Evolutionary conservation across 352 stramenopile species (phyloP).

Genomic region (Globisporangium cylindrosporum): DNA sequence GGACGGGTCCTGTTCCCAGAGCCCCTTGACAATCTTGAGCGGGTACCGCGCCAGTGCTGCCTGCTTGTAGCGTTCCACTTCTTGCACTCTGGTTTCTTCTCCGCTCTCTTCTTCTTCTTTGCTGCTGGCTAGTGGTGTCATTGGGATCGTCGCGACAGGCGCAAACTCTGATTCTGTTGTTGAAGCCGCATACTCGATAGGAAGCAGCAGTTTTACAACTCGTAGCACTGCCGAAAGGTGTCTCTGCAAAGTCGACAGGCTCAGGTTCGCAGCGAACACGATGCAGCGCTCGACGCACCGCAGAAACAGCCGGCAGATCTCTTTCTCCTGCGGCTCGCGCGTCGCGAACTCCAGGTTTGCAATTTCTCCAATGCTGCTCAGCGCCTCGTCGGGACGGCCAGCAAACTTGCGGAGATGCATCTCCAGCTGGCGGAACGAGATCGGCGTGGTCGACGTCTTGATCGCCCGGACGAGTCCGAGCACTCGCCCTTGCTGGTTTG

Average conservation of each 20-base stretch:
- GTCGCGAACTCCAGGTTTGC: conserved; percentile 46
- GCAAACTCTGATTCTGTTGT: conserved; percentile 7
- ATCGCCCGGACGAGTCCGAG: conserved; percentile 49
- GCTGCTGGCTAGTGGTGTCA: not conserved
- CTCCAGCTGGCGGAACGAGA: conserved; percentile 73
- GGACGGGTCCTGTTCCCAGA: conserved; percentile 56
- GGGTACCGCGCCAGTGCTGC: conserved; percentile 38
- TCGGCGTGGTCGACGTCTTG: conserved; percentile 43
- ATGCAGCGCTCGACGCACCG: conserved; percentile 51
- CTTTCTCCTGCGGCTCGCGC: conserved; percentile 40
- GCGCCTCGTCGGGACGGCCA: conserved; percentile 64
- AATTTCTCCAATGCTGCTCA: conserved; percentile 52
- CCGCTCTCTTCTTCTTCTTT: not conserved
- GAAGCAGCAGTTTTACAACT: conserved; percentile 10
- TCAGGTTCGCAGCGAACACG: conserved; percentile 58
- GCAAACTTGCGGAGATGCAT: conserved; percentile 70
- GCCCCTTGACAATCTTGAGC: conserved; percentile 33
- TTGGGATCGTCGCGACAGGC: conserved; percentile 25
- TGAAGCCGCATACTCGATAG: not conserved
- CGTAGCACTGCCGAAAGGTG: conserved; percentile 43
- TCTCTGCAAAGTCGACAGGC: conserved; percentile 41
- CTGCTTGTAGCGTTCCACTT: conserved; percentile 24
- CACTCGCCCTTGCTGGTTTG: conserved; percentile 71
- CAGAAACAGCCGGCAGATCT: conserved; percentile 39
- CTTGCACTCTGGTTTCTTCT: not conserved